These are phyloP conservation scores for Calonectria hongkongensis DNA, from an alignment of 2,329 filamentous ascomycete species.

Conservation along the genomic window DNA sequence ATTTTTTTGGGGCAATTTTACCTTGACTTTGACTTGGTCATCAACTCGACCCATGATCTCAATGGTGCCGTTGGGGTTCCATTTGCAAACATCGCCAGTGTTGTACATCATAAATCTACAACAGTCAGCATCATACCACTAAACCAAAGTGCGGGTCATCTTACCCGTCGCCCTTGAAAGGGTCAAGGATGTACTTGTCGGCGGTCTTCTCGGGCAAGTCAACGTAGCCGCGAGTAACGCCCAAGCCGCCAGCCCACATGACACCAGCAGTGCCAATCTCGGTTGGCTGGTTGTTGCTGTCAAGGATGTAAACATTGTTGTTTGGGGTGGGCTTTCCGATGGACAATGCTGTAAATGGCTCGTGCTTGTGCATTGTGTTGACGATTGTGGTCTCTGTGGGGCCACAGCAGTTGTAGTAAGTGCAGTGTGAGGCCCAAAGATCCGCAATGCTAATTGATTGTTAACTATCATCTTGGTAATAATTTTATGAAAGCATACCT, in stretches of 20 bases:
- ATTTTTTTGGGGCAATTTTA: slow-evolving; percentile 40
- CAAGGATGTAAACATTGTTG: slow-evolving; percentile 73
- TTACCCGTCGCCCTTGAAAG: slow-evolving; percentile 71
- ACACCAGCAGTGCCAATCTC: slow-evolving; percentile 68
- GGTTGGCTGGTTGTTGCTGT: slow-evolving; percentile 66
- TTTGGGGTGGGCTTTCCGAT: slow-evolving; percentile 75
- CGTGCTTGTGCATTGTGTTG: slow-evolving; percentile 67
- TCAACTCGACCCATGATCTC: slow-evolving; percentile 74
- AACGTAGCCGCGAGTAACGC: slow-evolving; percentile 74
- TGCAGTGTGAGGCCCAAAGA: slow-evolving; percentile 68
- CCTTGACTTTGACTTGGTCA: slow-evolving; percentile 77
- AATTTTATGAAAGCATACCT: slow-evolving; percentile 54
- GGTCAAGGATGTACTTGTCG: slow-evolving; percentile 69
- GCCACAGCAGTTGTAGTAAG: slow-evolving; percentile 75
- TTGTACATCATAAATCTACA: slow-evolving; percentile 71
- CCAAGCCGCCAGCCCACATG: slow-evolving; percentile 74
- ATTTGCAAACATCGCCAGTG: slow-evolving; percentile 75
- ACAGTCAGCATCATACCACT: background rate
- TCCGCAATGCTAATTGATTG: slow-evolving; percentile 65
- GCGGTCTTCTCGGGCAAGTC: slow-evolving; percentile 71
- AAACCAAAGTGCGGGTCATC: slow-evolving; percentile 34
- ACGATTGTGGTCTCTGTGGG: slow-evolving; percentile 77
- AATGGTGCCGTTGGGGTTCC: slow-evolving; percentile 71
- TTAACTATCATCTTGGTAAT: background rate
- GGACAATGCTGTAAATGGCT: slow-evolving; percentile 67